A percentile compares a stretch with the other conserved stretches of the same genome.
phyloP scores from a whole-genome alignment of 2,329 filamentous ascomycete species.

The Rhynchosporium secalis region DNA sequence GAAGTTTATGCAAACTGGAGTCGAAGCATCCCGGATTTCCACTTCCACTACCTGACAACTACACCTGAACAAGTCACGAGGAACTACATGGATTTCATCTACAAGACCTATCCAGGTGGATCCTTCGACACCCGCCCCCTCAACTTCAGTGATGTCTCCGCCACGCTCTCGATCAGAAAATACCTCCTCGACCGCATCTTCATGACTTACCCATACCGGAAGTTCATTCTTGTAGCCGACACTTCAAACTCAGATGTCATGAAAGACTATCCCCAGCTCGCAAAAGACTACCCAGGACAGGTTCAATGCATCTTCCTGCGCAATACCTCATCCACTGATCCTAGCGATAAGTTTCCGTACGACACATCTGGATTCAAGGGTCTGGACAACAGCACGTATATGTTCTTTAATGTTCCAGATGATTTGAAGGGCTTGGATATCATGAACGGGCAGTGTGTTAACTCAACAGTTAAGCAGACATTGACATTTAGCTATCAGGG shows the following conservation, averaged over 20 bases:
- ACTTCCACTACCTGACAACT: constrained; percentile 82
- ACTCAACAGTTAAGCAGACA: constrained; percentile 64
- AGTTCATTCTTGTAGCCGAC: constrained; percentile 75
- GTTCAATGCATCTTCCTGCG: constrained; percentile 77
- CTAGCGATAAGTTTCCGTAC: constrained; percentile 69
- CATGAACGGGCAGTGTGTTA: constrained; percentile 66
- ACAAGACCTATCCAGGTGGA: constrained; percentile 73
- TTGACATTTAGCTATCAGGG: constrained; percentile 69
- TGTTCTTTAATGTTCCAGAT: constrained; percentile 76
- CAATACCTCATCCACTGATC: constrained; percentile 71
- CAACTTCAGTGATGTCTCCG: constrained; percentile 75
- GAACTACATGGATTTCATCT: constrained; percentile 80
- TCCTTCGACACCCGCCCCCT: constrained; percentile 71
- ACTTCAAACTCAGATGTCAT: constrained; percentile 78
- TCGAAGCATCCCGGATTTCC: constrained; percentile 61
- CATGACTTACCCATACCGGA: constrained; percentile 70
- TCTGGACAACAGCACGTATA: constrained; percentile 66
- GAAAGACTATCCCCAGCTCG: constrained; percentile 62
- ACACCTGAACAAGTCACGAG: constrained; percentile 76
- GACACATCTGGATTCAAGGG: constrained; percentile 70
- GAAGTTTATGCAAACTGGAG: constrained; percentile 77
- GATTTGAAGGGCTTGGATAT: constrained; percentile 69
- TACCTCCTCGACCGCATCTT: constrained; percentile 72
- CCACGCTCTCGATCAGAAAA: constrained; percentile 69
- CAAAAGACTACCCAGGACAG: constrained; percentile 64